Conservation (phyloP, 2,329 filamentous ascomycete species). For the Fusarium sp. region DNA sequence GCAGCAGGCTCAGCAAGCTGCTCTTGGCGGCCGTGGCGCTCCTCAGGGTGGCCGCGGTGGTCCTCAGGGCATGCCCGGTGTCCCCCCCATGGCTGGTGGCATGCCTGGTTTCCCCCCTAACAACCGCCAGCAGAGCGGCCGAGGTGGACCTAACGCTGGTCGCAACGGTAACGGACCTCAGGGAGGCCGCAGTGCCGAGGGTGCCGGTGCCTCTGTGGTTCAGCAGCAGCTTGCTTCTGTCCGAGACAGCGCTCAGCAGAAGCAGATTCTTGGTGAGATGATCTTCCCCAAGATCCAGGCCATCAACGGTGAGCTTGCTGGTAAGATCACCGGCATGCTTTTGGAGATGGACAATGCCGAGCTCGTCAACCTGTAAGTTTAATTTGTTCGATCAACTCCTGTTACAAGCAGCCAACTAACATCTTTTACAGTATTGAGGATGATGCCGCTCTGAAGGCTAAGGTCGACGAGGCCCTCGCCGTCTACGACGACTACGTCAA, state of each 20-base stretch:
- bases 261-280: slow-evolving; percentile 97
- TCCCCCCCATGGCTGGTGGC: slow-evolving; percentile 71
- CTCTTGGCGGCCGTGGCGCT: slow-evolving; percentile 73
- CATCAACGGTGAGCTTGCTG: slow-evolving; percentile 94
- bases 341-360: slow-evolving; percentile 99
- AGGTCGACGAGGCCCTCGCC: slow-evolving; percentile 96
- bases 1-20: slow-evolving; percentile 78
- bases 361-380: slow-evolving; percentile 94
- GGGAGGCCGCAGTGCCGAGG: slow-evolving; percentile 61
- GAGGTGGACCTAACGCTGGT: slow-evolving; percentile 58
- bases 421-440: slow-evolving; percentile 80
- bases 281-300: slow-evolving; percentile 98
- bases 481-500: slow-evolving; percentile 99
- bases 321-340: slow-evolving; percentile 99
- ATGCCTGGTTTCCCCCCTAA: slow-evolving; percentile 71
- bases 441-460: slow-evolving; percentile 87
- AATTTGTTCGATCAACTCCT: slow-evolving; percentile 1
- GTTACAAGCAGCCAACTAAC: slow-evolving; percentile 39
- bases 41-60: slow-evolving; percentile 77
- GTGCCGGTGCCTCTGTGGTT: slow-evolving; percentile 57
- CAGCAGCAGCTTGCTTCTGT: slow-evolving; percentile 70
- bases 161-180: slow-evolving; percentile 63
- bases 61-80: slow-evolving; percentile 72
- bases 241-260: slow-evolving; percentile 80
- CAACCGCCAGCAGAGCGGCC: slow-evolving; percentile 66